Base-by-base conservation (phyloP, 257 asterid species). In the Cordia subcordata region DNA sequence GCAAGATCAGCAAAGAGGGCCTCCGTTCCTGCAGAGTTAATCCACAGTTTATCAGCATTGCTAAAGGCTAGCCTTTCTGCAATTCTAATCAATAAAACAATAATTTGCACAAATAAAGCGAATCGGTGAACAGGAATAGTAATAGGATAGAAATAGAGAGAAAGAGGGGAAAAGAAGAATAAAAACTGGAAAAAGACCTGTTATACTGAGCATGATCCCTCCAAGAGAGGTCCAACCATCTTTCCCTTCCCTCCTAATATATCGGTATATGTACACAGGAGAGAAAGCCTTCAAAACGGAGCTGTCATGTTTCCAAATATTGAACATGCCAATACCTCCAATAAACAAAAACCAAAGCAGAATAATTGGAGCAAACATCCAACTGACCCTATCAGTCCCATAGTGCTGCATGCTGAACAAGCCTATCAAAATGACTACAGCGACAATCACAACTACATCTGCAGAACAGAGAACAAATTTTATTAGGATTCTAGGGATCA, bases 1-100 rank as follows among this genome's bases (percentile, higher is more conserved):
- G 90, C 85, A 53, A 92, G 91, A 75, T 92, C 99, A 45, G 99
- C 99, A 70, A 92, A 92, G 58, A 92, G 97, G 57, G 99, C 97
- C 81, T 92, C 99, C 0, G 95, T 92, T 64, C 99, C 99, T 91
- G 87, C 79, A 85, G 62, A 54, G 33, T 37, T 49, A 61, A 50
- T 11, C 40, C 59, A 42, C 69, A 64, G 35, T 8, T 27, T 27
- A 53, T 64, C 64, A 68, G 60, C 38, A 57, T 44, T 59, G 56
- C 19, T 38, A 47, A 42, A 66, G 16, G 51, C 21, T 53, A 52
- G 33, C 13, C 50, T 56, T 35, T 19, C 58, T 20, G 17, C 45
- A 39, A 52, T 51, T 53, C 13, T 60, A 50, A 57, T 1, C 14
- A 32, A 9, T 61, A 33, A 33, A 14, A 20, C 11, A 11, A 38